Evolutionary conservation across 768 basidiomycete species (phyloP).

Genomic region (Leccinum rimulosum): DNA sequence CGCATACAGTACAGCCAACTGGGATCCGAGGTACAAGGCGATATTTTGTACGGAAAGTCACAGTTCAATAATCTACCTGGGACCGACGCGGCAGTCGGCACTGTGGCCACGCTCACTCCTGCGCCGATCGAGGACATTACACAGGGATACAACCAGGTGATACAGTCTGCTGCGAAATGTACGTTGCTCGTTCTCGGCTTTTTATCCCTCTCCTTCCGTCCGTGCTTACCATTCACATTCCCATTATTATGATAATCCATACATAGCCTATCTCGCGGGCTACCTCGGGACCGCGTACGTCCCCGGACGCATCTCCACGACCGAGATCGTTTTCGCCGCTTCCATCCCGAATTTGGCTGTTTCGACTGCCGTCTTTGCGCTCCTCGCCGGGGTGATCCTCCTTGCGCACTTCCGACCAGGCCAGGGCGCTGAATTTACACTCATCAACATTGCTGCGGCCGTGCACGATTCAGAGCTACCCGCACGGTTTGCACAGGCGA

Average conservation of each 20-base stretch:
- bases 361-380: constrained; percentile 22
- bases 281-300: constrained; percentile 28
- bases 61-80: constrained; percentile 14
- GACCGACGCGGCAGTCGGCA: not conserved
- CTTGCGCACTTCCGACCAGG: constrained; percentile 23
- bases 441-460: constrained; percentile 22
- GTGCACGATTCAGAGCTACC: constrained; percentile 27
- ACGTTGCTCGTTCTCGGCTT: not conserved
- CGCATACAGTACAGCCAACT: not conserved
- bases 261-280: constrained; percentile 19
- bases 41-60: constrained; percentile 20
- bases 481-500: constrained; percentile 11
- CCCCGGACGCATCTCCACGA: constrained; percentile 25
- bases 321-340: constrained; percentile 23
- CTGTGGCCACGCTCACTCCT: constrained; percentile 1
- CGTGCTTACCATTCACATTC: not conserved
- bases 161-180: constrained; percentile 23
- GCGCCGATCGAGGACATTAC: constrained; percentile 18
- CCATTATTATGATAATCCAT: not conserved
- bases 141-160: constrained; percentile 16
- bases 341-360: constrained; percentile 28
- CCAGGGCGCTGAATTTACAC: constrained; percentile 24
- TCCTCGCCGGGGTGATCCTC: constrained; percentile 21
- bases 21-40: constrained; percentile 18
- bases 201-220: no score